Evolutionary conservation across 441 rosid genomes (phyloP).

Genomic region (Aquilaria agallochum): DNA sequence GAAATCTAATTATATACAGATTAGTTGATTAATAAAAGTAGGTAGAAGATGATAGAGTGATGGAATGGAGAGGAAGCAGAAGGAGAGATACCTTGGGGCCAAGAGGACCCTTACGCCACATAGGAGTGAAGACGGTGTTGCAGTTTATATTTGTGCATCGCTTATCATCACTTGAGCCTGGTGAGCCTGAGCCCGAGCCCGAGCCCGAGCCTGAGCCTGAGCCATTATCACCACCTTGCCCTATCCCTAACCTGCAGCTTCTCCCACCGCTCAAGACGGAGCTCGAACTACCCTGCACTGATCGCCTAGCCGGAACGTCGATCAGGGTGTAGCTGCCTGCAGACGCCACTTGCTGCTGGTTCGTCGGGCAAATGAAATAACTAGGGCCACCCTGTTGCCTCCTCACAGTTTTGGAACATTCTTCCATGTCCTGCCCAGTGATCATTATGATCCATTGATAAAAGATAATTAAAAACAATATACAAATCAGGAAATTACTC

Average conservation of each 20-base stretch:
- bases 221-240: background rate
- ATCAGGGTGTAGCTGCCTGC: slow-evolving; percentile 5
- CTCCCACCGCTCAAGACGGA: background rate
- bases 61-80: too few relatives aligned
- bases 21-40: too few relatives aligned
- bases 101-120: slow-evolving; percentile 50
- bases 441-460: too few relatives aligned
- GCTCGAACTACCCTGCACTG: background rate
- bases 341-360: background rate
- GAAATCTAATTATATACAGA: too few relatives aligned
- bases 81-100: slow-evolving; percentile 33
- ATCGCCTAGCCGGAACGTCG: slow-evolving; percentile 8
- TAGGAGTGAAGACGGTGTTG: slow-evolving; percentile 32
- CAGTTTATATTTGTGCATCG: slow-evolving; percentile 30
- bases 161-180: slow-evolving; percentile 2
- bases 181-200: background rate
- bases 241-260: too few relatives aligned
- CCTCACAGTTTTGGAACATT: too few relatives aligned
- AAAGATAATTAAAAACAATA: too few relatives aligned
- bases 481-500: too few relatives aligned
- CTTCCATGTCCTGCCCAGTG: too few relatives aligned
- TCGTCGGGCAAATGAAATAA: too few relatives aligned
- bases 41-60: background rate
- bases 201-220: slow-evolving; percentile 11
- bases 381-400: too few relatives aligned